Evolutionary conservation across 805 yeast species (phyloP).

Genomic region (Jamesozyma lodderae): DNA sequence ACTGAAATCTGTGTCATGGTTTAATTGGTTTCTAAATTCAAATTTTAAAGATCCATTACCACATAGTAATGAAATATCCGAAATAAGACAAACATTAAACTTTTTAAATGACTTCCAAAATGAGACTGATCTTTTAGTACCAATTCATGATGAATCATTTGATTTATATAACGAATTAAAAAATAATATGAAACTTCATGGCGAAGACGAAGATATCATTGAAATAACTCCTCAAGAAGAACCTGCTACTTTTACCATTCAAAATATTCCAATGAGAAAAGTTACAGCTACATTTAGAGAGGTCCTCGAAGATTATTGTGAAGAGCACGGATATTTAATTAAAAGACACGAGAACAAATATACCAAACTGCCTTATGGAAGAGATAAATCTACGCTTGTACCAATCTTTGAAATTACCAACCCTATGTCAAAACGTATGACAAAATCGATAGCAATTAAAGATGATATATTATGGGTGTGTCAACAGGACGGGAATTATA

Average conservation of each 20-base stretch:
- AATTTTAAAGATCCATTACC: constrained; percentile 5
- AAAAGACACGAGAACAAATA: constrained; percentile 11
- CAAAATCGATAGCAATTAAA: constrained; percentile 36
- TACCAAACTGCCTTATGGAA: constrained; percentile 20
- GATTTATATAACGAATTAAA: constrained; percentile 8
- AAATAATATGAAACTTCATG: neutral
- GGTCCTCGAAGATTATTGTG: constrained; percentile 55
- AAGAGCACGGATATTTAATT: constrained; percentile 35
- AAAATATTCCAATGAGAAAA: constrained; percentile 34
- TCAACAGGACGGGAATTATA: constrained; percentile 12
- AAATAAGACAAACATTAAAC: constrained; percentile 4
- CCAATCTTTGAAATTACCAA: constrained; percentile 18
- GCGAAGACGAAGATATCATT: neutral
- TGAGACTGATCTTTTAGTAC: neutral
- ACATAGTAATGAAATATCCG: neutral
- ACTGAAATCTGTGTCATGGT: constrained; percentile 14
- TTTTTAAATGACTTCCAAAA: constrained; percentile 10
- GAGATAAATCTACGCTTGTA: constrained; percentile 18
- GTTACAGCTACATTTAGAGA: constrained; percentile 45
- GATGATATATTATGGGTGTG: constrained; percentile 58
- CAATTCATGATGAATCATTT: constrained; percentile 18
- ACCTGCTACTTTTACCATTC: constrained; percentile 12
- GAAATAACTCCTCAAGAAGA: neutral
- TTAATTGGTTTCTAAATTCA: constrained; percentile 15
- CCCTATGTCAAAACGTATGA: neutral